phyloP scores from a whole-genome alignment of 2,329 filamentous ascomycete genomes.

The Claviceps humidiphila region DNA sequence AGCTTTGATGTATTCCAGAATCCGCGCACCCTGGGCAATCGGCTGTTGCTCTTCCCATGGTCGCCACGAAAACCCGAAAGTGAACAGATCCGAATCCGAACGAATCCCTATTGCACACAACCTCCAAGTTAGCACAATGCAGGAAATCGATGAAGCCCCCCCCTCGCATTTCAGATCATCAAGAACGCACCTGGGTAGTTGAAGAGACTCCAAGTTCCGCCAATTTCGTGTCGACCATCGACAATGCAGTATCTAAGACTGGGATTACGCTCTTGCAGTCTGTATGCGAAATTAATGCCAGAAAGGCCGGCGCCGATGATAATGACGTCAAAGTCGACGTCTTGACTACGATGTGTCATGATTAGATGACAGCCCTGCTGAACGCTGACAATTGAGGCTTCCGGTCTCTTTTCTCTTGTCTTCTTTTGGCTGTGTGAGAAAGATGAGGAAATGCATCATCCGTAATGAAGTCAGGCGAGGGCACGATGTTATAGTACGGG shows the following conservation, averaged over 20 bases:
- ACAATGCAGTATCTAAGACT: slow-evolving; percentile 45
- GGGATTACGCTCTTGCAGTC: slow-evolving; percentile 43
- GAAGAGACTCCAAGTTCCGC: slow-evolving; percentile 65
- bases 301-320: slow-evolving; percentile 58
- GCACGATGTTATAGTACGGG: neutral
- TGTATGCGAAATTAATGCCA: slow-evolving; percentile 59
- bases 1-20: slow-evolving; percentile 36
- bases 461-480: neutral
- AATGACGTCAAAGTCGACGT: slow-evolving; percentile 32
- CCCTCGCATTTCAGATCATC: neutral
- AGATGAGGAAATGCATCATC: neutral
- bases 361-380: neutral
- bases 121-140: neutral
- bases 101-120: slow-evolving; percentile 33
- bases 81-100: slow-evolving; percentile 44
- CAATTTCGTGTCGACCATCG: slow-evolving; percentile 48
- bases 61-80: slow-evolving; percentile 53
- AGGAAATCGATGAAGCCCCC: neutral
- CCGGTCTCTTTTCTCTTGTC: neutral
- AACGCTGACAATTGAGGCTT: neutral
- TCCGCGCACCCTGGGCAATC: slow-evolving; percentile 35
- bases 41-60: slow-evolving; percentile 45
- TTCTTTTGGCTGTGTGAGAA: neutral
- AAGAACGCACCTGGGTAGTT: slow-evolving; percentile 42
- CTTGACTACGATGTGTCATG: neutral